A percentile compares a stretch with the other conserved stretches of the same genome.
phyloP scores from a whole-genome alignment of 306 rosid species.

The Malus sieversii region DNA sequence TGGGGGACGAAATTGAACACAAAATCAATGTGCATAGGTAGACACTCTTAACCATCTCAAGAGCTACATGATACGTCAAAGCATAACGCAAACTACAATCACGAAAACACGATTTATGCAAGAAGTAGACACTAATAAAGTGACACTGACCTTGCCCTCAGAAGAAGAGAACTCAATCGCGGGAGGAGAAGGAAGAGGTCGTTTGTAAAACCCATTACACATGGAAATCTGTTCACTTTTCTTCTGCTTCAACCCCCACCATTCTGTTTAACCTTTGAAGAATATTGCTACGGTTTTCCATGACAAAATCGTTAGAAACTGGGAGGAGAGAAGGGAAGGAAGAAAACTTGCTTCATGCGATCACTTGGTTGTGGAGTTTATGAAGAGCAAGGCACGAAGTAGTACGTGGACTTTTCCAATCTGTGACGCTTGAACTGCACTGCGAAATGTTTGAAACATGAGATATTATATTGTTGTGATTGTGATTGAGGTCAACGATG shows the following conservation, averaged over 20 bases:
- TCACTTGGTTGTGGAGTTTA: not conserved
- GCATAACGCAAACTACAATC: too few relatives aligned
- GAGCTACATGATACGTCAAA: too few relatives aligned
- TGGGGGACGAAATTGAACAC: too few relatives aligned
- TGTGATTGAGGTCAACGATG: not conserved
- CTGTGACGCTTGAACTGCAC: not conserved
- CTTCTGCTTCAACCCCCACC: not conserved
- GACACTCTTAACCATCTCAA: too few relatives aligned
- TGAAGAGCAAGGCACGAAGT: not conserved
- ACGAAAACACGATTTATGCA: too few relatives aligned
- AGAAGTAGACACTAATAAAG: too few relatives aligned
- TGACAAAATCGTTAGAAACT: not conserved
- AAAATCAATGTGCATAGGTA: too few relatives aligned
- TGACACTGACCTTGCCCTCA: conserved; percentile 26
- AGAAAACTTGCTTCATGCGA: not conserved
- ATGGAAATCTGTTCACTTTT: not conserved
- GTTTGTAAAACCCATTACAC: conserved; percentile 21
- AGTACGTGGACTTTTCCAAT: not conserved
- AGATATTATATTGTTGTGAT: not conserved
- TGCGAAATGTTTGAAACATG: not conserved
- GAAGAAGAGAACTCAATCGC: conserved; percentile 28
- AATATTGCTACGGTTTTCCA: not conserved
- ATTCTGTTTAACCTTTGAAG: not conserved
- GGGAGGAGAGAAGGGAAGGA: not conserved
- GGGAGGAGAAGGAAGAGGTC: conserved; percentile 30